phyloP scores from a whole-genome alignment of 2,329 filamentous ascomycete genomes.

The Diaporthe longicolla region DNA sequence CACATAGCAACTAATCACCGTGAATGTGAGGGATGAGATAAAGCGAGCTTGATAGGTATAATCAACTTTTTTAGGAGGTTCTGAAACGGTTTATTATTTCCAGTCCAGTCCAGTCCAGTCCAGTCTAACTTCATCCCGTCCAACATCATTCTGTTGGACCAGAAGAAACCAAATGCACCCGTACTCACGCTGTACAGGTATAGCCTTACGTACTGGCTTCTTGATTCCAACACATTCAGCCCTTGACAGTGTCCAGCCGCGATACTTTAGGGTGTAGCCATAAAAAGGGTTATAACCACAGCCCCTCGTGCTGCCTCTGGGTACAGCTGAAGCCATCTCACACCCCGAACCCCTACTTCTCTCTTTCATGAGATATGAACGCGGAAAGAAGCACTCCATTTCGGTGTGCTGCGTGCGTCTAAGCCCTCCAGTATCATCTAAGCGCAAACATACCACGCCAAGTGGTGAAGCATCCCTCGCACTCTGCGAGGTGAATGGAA shows the following conservation, averaged over 20 bases:
- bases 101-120: conserved; percentile 29
- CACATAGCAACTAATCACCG: neutral
- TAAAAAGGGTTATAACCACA: conserved; percentile 2
- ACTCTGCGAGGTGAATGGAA: neutral
- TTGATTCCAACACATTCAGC: neutral
- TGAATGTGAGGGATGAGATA: neutral
- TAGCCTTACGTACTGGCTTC: no score
- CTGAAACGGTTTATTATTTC: conserved; percentile 25
- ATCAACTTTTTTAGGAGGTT: neutral
- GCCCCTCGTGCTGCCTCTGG: neutral
- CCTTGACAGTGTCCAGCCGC: neutral
- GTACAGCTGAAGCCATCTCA: neutral
- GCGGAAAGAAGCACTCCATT: conserved; percentile 13
- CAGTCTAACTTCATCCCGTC: conserved; percentile 12
- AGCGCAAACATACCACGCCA: conserved; percentile 11
- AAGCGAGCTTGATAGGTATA: neutral
- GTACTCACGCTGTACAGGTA: no score
- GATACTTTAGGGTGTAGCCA: neutral
- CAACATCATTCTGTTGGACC: neutral
- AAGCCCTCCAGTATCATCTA: conserved; percentile 22
- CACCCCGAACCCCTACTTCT: neutral
- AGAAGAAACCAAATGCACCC: no score
- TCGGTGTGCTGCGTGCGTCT: conserved; percentile 32
- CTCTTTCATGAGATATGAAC: conserved; percentile 3
- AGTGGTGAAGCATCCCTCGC: neutral